Base-by-base conservation (phyloP, 2,329 filamentous ascomycete species). In the Fusarium sp. region DNA sequence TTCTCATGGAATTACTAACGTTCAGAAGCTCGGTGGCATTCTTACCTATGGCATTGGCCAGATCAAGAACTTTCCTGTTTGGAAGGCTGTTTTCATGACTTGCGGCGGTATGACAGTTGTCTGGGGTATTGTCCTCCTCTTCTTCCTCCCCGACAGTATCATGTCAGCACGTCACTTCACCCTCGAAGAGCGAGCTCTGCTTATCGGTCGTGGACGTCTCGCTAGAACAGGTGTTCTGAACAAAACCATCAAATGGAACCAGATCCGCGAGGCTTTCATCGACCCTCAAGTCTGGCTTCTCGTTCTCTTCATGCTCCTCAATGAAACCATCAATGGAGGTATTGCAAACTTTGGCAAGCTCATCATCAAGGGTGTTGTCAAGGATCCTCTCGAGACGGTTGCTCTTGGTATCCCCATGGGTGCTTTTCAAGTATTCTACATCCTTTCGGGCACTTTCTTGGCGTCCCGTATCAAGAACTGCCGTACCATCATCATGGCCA, bases 131-230 rank as follows among this genome's bases (percentile, higher is more conserved):
- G 73, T 82, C 2, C 60, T 88, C 5, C 79, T 83, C 52, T 70
- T 80, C 48, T 75, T 84, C 18, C 81, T 88, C 6, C 86, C 86
- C 0, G 83, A 88, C 57, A 83, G 79, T 2, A 83, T 83, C 30
- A 78, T 84, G 70, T 78, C 81, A 60, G 76, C 75, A 0, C 71
- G 69, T 23, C 63, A 58, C 3, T 76, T 78, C 41, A 70, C 50
- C 5, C 52, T 71, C 2, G 59, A 74, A 27, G 76, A 78, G n/a
- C 72, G 71, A 9, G 71, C 73, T 1, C 79, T 89, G 11, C 90
- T 87, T 0, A 90, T 91, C 4, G 88, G 86, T 63, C 92, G 91
- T 75, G 85, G 93, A 13, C 86, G 81, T 6, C 78, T 83, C 1
- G 83, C 86, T 33, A 75, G 80, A 55, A 84, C 83, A 1, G 85